Percentiles rank a stretch among this genome's conserved stretches.
Conservation (phyloP, 495 filamentous ascomycete species). For the Apodospora peruviana region DNA sequence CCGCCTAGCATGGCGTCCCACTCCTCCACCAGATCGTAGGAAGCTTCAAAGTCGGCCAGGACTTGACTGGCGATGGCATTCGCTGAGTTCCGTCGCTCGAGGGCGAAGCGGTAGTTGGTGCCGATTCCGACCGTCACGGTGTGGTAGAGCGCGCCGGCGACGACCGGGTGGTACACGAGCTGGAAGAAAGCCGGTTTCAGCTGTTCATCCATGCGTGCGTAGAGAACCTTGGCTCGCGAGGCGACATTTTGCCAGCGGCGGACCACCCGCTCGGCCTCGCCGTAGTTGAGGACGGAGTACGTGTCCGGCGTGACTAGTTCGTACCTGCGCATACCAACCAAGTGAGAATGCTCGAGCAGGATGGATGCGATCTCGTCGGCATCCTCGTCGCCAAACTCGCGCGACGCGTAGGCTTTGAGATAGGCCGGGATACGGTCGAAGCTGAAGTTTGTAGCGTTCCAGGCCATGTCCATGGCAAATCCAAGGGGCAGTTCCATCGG, state of each 20-base stretch:
- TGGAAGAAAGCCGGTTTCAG: slow-evolving; percentile 52
- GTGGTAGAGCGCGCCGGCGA: slow-evolving; percentile 45
- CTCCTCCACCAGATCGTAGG: slow-evolving; percentile 47
- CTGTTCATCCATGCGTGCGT: slow-evolving; percentile 29
- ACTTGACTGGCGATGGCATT: slow-evolving; percentile 49
- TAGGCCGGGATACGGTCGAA: slow-evolving; percentile 31
- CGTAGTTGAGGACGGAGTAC: slow-evolving; percentile 52
- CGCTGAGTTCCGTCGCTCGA: slow-evolving; percentile 53
- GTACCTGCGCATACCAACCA: slow-evolving; percentile 51
- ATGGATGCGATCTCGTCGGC: slow-evolving; percentile 43
- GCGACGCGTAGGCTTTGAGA: slow-evolving; percentile 19
- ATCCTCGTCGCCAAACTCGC: slow-evolving; percentile 43
- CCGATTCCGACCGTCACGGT: slow-evolving; percentile 47
- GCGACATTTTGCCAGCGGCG: slow-evolving; percentile 45
- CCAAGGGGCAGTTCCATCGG: slow-evolving; percentile 36
- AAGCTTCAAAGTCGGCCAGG: slow-evolving; percentile 46
- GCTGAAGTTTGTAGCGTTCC: slow-evolving; percentile 40
- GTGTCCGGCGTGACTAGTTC: slow-evolving; percentile 47
- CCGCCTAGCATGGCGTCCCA: slow-evolving; percentile 54
- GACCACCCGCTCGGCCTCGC: slow-evolving; percentile 53
- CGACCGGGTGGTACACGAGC: slow-evolving; percentile 53
- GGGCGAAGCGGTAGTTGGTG: slow-evolving; percentile 49
- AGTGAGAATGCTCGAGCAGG: slow-evolving; percentile 48
- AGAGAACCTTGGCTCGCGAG: slow-evolving; percentile 36
- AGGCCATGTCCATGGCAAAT: slow-evolving; percentile 47